phyloP scores from a whole-genome alignment of 805 yeast species.

The Yarrowia deformans region DNA sequence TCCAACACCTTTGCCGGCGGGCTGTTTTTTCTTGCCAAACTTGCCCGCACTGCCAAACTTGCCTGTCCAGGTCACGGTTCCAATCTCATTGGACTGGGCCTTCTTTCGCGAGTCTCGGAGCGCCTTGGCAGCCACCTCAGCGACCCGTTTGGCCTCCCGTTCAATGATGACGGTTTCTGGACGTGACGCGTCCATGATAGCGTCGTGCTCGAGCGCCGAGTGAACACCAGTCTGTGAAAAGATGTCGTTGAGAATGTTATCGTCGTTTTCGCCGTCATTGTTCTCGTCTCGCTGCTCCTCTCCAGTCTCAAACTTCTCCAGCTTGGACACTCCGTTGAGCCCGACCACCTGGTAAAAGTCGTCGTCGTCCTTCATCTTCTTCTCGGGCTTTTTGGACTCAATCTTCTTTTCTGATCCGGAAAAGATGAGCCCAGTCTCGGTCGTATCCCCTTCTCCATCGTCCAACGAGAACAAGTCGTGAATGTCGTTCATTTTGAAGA shows the following conservation, averaged over 20 bases:
- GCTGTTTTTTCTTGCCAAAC: conserved; percentile 53
- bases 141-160: conserved; percentile 66
- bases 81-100: conserved; percentile 60
- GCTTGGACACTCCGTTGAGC: conserved; percentile 73
- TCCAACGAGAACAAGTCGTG: conserved; percentile 86
- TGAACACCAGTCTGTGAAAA: conserved; percentile 77
- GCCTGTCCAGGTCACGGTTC: conserved; percentile 97
- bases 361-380: conserved; percentile 56
- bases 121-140: conserved; percentile 67
- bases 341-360: conserved; percentile 70
- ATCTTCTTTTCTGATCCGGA: conserved; percentile 50
- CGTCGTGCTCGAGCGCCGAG: conserved; percentile 79
- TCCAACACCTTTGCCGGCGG: not conserved
- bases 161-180: conserved; percentile 65
- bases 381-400: conserved; percentile 7
- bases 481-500: conserved; percentile 89
- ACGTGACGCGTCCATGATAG: conserved; percentile 63
- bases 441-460: conserved; percentile 55
- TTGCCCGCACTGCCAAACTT: conserved; percentile 73
- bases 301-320: conserved; percentile 66
- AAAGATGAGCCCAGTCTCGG: conserved; percentile 17
- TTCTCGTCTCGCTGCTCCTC: conserved; percentile 47
- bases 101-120: conserved; percentile 64
- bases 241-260: conserved; percentile 69
- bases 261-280: conserved; percentile 15